phyloP scores from a whole-genome alignment of 2,329 filamentous ascomycete genomes.

The Fusarium xylarioides region DNA sequence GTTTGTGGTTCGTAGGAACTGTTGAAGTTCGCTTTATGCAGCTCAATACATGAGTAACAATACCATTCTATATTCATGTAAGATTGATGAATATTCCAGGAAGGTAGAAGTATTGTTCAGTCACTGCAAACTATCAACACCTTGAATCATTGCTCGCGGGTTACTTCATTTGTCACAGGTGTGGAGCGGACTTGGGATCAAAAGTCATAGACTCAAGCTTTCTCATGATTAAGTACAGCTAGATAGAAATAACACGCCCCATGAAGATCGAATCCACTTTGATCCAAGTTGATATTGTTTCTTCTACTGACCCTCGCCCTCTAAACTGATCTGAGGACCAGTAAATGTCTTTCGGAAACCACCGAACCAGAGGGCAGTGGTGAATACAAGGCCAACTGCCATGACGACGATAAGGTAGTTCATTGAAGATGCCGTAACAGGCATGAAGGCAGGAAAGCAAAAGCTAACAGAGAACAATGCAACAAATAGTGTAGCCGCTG shows the following conservation, averaged over 20 bases:
- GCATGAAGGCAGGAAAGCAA: conserved; percentile 37
- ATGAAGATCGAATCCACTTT: fast-evolving
- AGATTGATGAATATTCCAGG: fast-evolving
- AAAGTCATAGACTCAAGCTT: neutral
- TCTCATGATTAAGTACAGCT: neutral
- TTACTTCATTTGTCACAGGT: neutral
- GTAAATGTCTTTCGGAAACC: conserved; percentile 36
- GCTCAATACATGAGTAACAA: neutral
- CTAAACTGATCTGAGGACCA: conserved; percentile 20
- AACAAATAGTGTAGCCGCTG: conserved; percentile 33
- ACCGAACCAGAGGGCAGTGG: conserved; percentile 27
- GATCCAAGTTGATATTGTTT: fast-evolving
- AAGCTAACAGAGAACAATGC: conserved; percentile 38
- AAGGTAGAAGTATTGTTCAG: fast-evolving
- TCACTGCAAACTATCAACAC: too few species aligned
- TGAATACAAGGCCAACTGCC: conserved; percentile 33
- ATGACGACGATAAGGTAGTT: conserved; percentile 42
- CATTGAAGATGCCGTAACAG: conserved; percentile 32
- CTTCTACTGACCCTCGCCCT: conserved; percentile 2
- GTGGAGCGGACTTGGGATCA: neutral
- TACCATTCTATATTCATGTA: fast-evolving
- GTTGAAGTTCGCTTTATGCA: too few species aligned
- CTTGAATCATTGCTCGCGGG: neutral
- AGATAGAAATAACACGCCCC: fast-evolving
- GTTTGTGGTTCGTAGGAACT: neutral